These are phyloP conservation scores for Niveomyces coronatus DNA, from an alignment of 2,329 filamentous ascomycete species.

Conservation along the genomic window DNA sequence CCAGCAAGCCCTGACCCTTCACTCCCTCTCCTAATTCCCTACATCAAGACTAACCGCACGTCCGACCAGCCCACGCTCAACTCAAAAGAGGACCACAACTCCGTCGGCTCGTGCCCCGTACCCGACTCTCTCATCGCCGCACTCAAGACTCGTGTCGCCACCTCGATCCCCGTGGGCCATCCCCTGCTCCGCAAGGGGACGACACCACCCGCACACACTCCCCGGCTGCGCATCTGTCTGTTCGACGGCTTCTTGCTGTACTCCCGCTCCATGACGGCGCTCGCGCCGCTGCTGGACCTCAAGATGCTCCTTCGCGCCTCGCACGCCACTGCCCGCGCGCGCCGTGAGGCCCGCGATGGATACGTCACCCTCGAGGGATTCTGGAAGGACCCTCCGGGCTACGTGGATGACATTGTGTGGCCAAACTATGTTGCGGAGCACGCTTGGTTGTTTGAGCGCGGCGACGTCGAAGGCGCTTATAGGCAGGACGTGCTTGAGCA, in stretches of 20 bases:
- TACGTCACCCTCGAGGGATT: constrained; percentile 83
- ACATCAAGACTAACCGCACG: no score
- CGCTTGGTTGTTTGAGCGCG: constrained; percentile 64
- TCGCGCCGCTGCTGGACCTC: constrained; percentile 57
- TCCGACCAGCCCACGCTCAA: constrained; percentile 20
- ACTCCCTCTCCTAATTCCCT: no score
- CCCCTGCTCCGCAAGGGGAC: constrained; percentile 25
- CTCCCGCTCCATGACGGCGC: constrained; percentile 41
- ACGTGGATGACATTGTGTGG: constrained; percentile 93
- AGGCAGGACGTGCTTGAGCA: constrained; percentile 33
- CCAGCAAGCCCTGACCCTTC: constrained; percentile 37
- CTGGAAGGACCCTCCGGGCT: constrained; percentile 89
- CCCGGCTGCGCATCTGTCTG: constrained; percentile 49
- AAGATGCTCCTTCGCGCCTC: constrained; percentile 68
- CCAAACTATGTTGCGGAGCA: constrained; percentile 83
- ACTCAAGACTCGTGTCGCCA: constrained; percentile 36
- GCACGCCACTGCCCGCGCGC: constrained; percentile 50
- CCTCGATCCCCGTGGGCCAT: constrained; percentile 34
- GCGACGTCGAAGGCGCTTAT: constrained; percentile 52
- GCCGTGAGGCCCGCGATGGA: constrained; percentile 59
- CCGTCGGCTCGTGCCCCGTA: constrained; percentile 45
- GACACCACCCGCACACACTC: no score
- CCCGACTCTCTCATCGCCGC: constrained; percentile 33
- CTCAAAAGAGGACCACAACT: constrained; percentile 49
- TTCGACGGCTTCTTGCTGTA: constrained; percentile 88